Evolutionary conservation across 768 basidiomycete species (phyloP).

Genomic region (Naematelia aurantialba): DNA sequence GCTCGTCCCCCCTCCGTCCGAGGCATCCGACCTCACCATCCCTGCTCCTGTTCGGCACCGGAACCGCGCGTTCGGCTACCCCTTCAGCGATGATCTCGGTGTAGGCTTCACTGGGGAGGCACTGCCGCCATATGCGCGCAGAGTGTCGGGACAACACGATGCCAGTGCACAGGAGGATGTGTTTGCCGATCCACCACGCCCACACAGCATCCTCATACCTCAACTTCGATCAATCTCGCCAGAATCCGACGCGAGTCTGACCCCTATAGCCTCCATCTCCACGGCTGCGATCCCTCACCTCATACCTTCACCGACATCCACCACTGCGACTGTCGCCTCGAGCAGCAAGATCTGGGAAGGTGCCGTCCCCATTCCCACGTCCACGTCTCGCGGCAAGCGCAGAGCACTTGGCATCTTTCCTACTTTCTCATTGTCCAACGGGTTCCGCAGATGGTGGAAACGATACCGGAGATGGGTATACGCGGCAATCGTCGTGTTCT

Average conservation of each 20-base stretch:
- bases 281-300: neutral
- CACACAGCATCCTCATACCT: slow-evolving; percentile 1
- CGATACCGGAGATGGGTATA: slow-evolving; percentile 31
- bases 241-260: slow-evolving; percentile 1
- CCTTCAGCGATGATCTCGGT: slow-evolving; percentile 16
- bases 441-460: slow-evolving; percentile 20
- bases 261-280: slow-evolving; percentile 6
- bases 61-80: slow-evolving; percentile 18
- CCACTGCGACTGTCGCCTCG: neutral
- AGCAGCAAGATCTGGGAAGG: slow-evolving; percentile 28
- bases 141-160: neutral
- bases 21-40: slow-evolving; percentile 9
- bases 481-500: slow-evolving; percentile 12
- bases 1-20: slow-evolving; percentile 5
- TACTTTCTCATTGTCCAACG: neutral
- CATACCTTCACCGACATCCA: slow-evolving; percentile 12
- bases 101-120: slow-evolving; percentile 15
- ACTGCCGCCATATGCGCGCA: slow-evolving; percentile 37
- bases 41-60: neutral
- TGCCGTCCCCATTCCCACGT: neutral
- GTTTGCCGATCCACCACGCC: slow-evolving; percentile 5
- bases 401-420: neutral
- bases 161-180: slow-evolving; percentile 1
- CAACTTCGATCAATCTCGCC: neutral
- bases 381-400: slow-evolving; percentile 1